Base-by-base conservation (phyloP, 2,329 filamentous ascomycete species). In the Trichoderma atrobrunneum region DNA sequence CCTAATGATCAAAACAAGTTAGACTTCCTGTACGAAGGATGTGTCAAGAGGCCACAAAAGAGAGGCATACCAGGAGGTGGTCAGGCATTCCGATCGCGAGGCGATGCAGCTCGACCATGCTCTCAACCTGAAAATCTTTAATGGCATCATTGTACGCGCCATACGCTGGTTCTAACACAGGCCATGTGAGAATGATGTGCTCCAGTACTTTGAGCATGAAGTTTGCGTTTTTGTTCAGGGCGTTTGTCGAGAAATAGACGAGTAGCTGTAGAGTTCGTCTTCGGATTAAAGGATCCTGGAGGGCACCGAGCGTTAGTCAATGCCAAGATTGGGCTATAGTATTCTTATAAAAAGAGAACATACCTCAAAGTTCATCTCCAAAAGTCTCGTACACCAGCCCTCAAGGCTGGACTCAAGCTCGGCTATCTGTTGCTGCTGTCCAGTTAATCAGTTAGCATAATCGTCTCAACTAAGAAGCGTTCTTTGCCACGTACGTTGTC, bases 141-240 rank as follows among this genome's bases (percentile, higher is more conserved):
- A 98, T 92, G 1, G 95, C 91, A 75, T 98, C 96, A 16, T 93
- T 94, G 80, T 95, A 97, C 3, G 89, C 85, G 54, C 88, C 87
- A 76, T 92, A 89, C 59, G 92, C 89, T 3, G 92, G 90, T 70
- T 93, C 88, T 57, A 93, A 89, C 4, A 88, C 85, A n/a, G 93
- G 90, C 82, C 92, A 92, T 39, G 93, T 94, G 78, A 95, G 90
- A 48, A 99, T 87, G 74, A 98, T 94, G 80, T 98, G 93, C 79
- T 98, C 94, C 4, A 98, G 87, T 26, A 97, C 93, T 78, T 93
- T 94, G 24, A 98, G 86, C 81, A 97, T 96, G 80, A 98, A 95
- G 43, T 86, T 87, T 7, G 92, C 88, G 70, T 93, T 92, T 76
- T 91, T 91, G 78, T 94, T 90, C 7, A 97, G 85, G 3, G 92